Base-by-base conservation (phyloP, 352 stramenopile species). In the Phytopythium delawarense region DNA sequence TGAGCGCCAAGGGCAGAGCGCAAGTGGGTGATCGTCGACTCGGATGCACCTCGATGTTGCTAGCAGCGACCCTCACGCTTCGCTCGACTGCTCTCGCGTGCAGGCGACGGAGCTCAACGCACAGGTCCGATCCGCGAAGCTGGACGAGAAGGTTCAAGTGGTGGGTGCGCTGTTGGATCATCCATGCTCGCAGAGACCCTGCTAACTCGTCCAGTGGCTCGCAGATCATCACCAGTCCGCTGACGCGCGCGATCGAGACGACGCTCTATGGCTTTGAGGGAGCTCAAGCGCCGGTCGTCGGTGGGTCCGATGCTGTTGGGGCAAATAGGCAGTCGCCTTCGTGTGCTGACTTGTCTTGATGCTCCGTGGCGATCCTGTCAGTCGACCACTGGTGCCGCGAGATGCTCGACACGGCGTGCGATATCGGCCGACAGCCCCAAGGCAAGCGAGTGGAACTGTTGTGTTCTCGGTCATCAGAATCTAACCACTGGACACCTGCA, bases 201-300 rank as follows among this genome's bases (percentile, higher is more conserved):
- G 35, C 18, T 23, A 15, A 49, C 15, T 23, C 32, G 9, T 11
- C 34, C 12, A 15, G 21, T 12, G 11, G 44, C 18, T 16, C 30
- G 25, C 50, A 95, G 87, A 85, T 96, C 54, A 76, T 96, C 51
- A 78, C 85, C 37, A 96, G 87, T 64, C 87, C 87, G 59, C 70
- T 96, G 58, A 94, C 76, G n/a, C 74, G 87, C 54, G 84, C 87
- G 9, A 86, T 96, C 62, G 77, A 96, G 65, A 96, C 87, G 9
- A 80, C 82, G n/a, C 70, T 82, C 4, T 75, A 76, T 15, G 80
- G 71, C 2, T 96, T 96, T 49, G 71, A 70, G 12, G 71, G 76
- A 56, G 68, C 65, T 20, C 70, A 70, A 18, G 74, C 84, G 46
- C 83, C 84, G 20, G 82, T 92, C 40, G 66, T 87, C 37, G 67